Evolutionary conservation across 2,329 filamentous ascomycete species (phyloP).

Genomic region (Ceratocystis papillata): DNA sequence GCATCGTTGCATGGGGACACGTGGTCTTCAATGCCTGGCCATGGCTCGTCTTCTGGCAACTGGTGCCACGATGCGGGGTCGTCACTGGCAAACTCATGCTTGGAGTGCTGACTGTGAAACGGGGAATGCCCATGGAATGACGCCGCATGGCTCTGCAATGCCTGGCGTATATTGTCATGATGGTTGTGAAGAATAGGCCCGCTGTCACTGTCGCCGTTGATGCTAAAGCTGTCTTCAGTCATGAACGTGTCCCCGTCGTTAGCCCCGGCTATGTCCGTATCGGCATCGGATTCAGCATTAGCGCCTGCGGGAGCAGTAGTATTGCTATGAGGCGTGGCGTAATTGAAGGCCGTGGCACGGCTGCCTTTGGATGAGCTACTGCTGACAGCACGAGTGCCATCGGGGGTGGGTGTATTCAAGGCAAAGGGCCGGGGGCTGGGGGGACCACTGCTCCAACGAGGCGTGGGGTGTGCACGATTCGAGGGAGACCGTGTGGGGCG

Average conservation of each 20-base stretch:
- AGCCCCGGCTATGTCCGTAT: constrained; percentile 25
- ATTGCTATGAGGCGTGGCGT: constrained; percentile 64
- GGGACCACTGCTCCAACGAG: constrained; percentile 43
- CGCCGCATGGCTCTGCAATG: constrained; percentile 18
- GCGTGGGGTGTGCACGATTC: constrained; percentile 43
- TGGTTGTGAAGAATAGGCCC: constrained; percentile 26
- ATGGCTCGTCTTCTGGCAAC: constrained; percentile 45
- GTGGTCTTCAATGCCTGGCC: constrained; percentile 46
- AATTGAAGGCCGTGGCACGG: constrained; percentile 49
- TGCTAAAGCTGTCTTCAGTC: constrained; percentile 31
- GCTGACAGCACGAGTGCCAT: constrained; percentile 19
- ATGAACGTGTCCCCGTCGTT: constrained; percentile 31
- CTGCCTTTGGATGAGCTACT: constrained; percentile 26
- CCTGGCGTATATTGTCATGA: constrained; percentile 25
- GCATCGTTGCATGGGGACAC: constrained; percentile 43
- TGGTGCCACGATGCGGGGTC: constrained; percentile 24
- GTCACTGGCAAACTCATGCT: constrained; percentile 1
- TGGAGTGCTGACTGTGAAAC: background rate
- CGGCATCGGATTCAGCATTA: constrained; percentile 28
- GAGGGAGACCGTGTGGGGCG: constrained; percentile 48
- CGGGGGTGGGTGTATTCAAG: constrained; percentile 27
- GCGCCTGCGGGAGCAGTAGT: constrained; percentile 34
- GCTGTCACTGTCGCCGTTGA: constrained; percentile 29
- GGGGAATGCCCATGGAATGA: constrained; percentile 25
- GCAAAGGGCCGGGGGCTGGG: constrained; percentile 36